Conservation (phyloP, 75 land plant genomes). For the Selaginella moellendorffii region DNA sequence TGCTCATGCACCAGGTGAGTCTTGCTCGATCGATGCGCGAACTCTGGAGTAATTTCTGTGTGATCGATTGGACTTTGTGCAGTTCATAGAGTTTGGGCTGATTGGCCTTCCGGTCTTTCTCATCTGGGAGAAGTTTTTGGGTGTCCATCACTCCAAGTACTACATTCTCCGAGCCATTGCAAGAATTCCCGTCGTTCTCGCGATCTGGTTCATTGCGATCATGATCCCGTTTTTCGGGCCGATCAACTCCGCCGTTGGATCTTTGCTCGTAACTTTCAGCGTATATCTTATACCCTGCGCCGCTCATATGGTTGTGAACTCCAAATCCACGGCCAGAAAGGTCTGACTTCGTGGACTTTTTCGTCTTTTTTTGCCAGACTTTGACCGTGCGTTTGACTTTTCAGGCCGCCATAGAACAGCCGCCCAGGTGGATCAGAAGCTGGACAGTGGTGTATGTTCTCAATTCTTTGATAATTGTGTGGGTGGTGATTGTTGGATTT, state of each 20-base stretch:
- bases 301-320: neutral
- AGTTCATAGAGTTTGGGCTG: neutral
- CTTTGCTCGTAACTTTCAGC: neutral
- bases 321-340: neutral
- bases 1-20: neutral
- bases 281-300: neutral
- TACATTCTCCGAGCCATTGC: neutral
- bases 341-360: too few species aligned
- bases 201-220: neutral
- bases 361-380: too few species aligned
- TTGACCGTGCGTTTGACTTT: neutral
- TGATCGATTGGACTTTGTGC: neutral
- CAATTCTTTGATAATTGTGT: neutral
- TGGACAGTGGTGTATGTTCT: neutral
- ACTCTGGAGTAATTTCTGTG: neutral
- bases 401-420: neutral
- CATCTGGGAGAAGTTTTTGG: neutral
- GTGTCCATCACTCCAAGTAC: constrained; percentile 5
- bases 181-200: neutral
- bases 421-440: neutral
- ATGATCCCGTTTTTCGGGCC: constrained; percentile 6
- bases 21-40: too few species aligned
- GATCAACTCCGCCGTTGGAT: neutral
- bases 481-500: neutral
- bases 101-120: neutral